Base-by-base conservation (phyloP, 805 yeast genomes). In the Priceomyces carsonii region DNA sequence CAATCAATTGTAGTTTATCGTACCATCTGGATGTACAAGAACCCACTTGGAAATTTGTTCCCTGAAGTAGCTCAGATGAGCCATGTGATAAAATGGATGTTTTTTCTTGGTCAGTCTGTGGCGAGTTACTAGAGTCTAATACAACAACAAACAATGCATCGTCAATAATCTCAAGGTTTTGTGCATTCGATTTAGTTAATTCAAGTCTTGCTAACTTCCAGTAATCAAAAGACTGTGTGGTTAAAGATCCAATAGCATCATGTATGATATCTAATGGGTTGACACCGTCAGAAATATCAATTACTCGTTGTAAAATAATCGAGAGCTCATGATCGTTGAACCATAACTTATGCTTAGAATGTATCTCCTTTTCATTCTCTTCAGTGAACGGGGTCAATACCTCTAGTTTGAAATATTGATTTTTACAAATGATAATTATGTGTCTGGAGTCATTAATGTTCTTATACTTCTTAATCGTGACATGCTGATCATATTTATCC, bases 21-120 rank as follows among this genome's bases (percentile, higher is more conserved):
- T 77, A 77, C 74, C 80, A 77, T 36, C 82, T 58, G 30, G 76
- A 73, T 10, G 79, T 73, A 53, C 82, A 77, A 4, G 79, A 67
- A 17, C 82, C 82, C 15, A 66, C 53, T 53, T 77, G 82, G 29
- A 73, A 57, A 39, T 74, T 76, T 19, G 71, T 59, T 7, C 64
- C 63, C 1, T 45, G 41, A 20, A 71, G 63, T 26, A 75, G 62
- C 22, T 44, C 48, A 1, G 76, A 66, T 6, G 76, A 64, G 15
- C 82, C 82, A 51, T 77, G 80, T 13, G 76, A 65, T 8, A 77
- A 70, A 15, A 66, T 68, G 36, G 57, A 58, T 8, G 77, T 71
- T 44, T 71, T 72, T 36, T 75, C 80, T 30, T 64, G 67, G 36
- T 74, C 78, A 2, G 67, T 51, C 5, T 38, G 41, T 0, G 81